Conservation (phyloP, 805 yeast genomes). For the Candida bentonensis region DNA sequence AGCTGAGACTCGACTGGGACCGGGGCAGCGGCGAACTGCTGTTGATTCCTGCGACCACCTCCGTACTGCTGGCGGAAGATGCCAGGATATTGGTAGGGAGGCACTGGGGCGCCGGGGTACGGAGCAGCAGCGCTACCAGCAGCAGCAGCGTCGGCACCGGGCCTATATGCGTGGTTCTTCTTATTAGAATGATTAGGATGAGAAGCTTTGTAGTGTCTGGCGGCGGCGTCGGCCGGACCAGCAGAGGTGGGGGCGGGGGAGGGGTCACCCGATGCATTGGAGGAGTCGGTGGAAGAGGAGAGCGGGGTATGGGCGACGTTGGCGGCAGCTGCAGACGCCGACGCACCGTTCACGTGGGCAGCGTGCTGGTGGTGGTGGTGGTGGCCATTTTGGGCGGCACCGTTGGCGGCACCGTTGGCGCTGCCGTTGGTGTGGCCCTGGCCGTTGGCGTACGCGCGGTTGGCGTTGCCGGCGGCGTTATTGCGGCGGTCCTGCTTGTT, state of each 20-base stretch:
- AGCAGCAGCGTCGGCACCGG: background rate
- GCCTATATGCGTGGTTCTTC: background rate
- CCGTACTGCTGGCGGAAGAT: constrained; percentile 1
- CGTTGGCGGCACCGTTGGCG: constrained; percentile 1
- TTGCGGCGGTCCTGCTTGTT: constrained; percentile 1
- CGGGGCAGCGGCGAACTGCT: constrained; percentile 4
- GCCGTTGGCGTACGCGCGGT: constrained; percentile 5
- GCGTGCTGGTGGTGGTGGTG: constrained; percentile 6
- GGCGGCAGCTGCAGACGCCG: constrained; percentile 7
- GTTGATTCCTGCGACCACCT: constrained; percentile 3
- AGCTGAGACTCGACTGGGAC: constrained; percentile 10
- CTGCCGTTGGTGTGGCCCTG: constrained; percentile 2
- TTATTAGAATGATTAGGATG: background rate
- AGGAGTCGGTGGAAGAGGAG: background rate
- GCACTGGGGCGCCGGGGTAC: background rate
- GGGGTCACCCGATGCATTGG: constrained; percentile 1
- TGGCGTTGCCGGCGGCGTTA: constrained; percentile 2
- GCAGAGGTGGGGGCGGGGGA: background rate
- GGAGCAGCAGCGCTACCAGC: background rate
- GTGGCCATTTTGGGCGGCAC: constrained; percentile 1
- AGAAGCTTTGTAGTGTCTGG: background rate
- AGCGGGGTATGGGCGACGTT: background rate
- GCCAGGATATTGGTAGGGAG: background rate
- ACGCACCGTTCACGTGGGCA: background rate
- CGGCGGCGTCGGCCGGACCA: background rate